Percentiles rank a stretch among this genome's conserved stretches.
phyloP scores from a whole-genome alignment of 208 protist species.

The Willaertia magna region DNA sequence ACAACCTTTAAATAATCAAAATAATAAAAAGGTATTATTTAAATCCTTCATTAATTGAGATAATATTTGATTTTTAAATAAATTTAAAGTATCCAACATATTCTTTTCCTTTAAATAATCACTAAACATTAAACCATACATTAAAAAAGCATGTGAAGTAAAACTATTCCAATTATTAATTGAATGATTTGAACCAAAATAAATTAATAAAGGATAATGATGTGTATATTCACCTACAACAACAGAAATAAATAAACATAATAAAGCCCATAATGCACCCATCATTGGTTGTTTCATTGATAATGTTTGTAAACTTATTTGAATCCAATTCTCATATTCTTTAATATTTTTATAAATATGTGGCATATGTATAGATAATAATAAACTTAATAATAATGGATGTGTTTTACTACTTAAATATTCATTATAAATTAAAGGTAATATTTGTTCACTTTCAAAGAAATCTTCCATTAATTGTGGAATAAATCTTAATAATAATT shows the following conservation, averaged over 20 bases:
- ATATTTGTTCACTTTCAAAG: not conserved
- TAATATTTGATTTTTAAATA: not conserved
- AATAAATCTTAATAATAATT: constrained; percentile 4
- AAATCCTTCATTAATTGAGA: not conserved
- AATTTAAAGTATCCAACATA: not conserved
- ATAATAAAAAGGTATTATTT: no score
- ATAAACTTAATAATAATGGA: not conserved
- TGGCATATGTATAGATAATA: not conserved
- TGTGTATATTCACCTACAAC: not conserved
- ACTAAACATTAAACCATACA: not conserved
- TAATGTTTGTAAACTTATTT: not conserved
- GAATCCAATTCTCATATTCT: not conserved
- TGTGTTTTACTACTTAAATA: not conserved
- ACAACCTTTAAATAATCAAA: no score
- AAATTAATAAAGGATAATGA: not conserved
- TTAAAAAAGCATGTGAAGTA: not conserved
- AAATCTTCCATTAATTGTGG: constrained; percentile 4
- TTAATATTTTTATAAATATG: not conserved
- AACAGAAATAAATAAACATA: not conserved
- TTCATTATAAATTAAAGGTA: not conserved
- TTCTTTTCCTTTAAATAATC: not conserved
- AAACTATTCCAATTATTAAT: not conserved
- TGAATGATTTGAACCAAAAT: not conserved
- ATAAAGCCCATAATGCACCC: not conserved
- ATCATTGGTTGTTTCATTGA: not conserved